phyloP scores from a whole-genome alignment of 441 rosid genomes.

The Euphorbia schlechtendalii region DNA sequence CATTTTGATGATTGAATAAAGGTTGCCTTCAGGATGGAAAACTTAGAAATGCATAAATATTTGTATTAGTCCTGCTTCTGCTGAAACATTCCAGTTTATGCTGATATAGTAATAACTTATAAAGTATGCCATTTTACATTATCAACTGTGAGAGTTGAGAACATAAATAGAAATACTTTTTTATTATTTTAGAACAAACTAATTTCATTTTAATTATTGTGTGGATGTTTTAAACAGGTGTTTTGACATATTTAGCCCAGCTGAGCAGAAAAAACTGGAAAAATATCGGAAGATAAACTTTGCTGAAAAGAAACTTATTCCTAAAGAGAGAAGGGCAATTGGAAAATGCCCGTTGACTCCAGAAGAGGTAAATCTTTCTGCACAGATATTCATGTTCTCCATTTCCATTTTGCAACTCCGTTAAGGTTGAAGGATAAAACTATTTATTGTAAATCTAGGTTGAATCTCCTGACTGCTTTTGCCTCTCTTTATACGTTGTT shows the following conservation, averaged over 20 bases:
- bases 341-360: constrained; percentile 97
- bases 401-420: background rate
- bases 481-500: background rate
- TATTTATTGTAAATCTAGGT: background rate
- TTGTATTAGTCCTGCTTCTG: background rate
- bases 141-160: background rate
- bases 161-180: background rate
- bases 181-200: background rate
- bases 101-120: background rate
- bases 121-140: background rate
- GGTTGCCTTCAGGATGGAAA: no score
- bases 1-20: no score
- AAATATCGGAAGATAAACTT: constrained; percentile 86
- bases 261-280: constrained; percentile 63
- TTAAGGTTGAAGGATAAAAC: no score
- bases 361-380: constrained; percentile 69
- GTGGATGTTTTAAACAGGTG: constrained; percentile 43
- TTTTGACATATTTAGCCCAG: constrained; percentile 72
- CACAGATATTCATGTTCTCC: background rate
- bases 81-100: background rate
- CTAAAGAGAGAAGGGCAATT: constrained; percentile 80
- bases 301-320: constrained; percentile 62
- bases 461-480: background rate
- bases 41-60: background rate
- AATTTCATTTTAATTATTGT: background rate